Evolutionary conservation across 2,329 filamentous ascomycete genomes (phyloP), one percentile per base, ranked within the genome.

Genomic region (Botrytis tulipae): DNA sequence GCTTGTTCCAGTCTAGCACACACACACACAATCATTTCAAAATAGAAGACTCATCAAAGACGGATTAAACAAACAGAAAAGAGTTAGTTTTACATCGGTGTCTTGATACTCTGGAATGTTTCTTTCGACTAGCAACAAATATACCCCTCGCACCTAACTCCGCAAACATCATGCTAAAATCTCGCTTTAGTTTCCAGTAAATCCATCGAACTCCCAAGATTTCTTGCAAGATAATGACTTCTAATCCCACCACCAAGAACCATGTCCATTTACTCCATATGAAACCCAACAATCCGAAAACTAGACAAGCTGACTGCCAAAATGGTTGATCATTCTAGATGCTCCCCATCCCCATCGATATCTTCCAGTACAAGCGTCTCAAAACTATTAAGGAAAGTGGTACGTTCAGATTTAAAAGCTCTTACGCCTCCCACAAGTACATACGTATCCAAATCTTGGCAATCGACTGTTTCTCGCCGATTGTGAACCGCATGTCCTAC

Each of bases 31-130:
- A 5, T 10, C 7, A 18, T 22, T 32, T 9, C 3, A 16, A 29
- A 32, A 59, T 7, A 9, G 7, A 2, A 32, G 4, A 18, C 29
- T 20, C 29, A 10, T 20, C 29, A 10, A 7, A 51, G 7, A 59
- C 3, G 18, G 4, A 22, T 32, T 35, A 12, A 3, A 59, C 8
- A 59, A 29, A 32, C 3, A 59, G 4, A 10, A 59, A 18, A 3
- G n/a, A n/a, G n/a, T n/a, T 1, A 9, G n/a, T 4, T 20, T 18
- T 32, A 1, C 1, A 9, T 10, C 4, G 1, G 32, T 18, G 10
- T 32, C 54, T 32, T 10, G 7, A 29, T 25, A 4, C 4, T 32
- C 16, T 20, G 9, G 3, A 10, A 59, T 32, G 0, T 10, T 20
- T 32, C 0, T 59, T 57, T 20, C 25, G 46, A 25, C 4, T 16